Evolutionary conservation across 169 alveolate species (phyloP).

Genomic region (Plasmodium chabaudi): DNA sequence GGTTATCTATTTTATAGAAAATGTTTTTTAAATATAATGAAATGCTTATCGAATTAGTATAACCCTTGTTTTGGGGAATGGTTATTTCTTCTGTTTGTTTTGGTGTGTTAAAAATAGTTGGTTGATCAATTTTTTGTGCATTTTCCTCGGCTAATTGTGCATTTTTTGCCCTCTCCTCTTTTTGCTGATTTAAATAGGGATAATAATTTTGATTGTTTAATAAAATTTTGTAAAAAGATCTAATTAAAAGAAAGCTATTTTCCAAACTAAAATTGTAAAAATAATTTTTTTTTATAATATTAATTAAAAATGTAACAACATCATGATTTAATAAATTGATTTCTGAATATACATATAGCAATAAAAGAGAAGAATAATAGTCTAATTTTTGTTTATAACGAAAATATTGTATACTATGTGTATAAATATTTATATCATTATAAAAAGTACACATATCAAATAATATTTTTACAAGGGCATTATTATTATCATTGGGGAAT

Average conservation of each 20-base stretch:
- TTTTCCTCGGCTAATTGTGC: too few relatives aligned
- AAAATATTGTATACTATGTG: conserved; percentile 48
- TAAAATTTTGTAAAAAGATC: conserved; percentile 64
- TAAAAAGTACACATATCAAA: conserved; percentile 74
- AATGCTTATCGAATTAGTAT: too few relatives aligned
- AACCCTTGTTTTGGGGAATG: too few relatives aligned
- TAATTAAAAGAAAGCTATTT: conserved; percentile 28
- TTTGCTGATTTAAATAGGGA: neutral
- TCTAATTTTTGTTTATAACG: conserved; percentile 18
- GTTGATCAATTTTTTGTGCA: too few relatives aligned
- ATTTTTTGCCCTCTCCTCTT: too few relatives aligned
- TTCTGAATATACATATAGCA: conserved; percentile 63
- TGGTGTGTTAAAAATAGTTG: too few relatives aligned
- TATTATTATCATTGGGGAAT: conserved; percentile 2
- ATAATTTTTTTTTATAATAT: conserved; percentile 47
- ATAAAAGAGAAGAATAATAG: conserved; percentile 44
- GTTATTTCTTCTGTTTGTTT: too few relatives aligned
- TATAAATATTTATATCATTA: conserved; percentile 56
- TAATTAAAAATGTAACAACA: conserved; percentile 29
- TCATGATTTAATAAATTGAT: conserved; percentile 31
- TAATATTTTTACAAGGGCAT: conserved; percentile 39
- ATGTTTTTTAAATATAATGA: neutral
- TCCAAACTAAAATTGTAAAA: conserved; percentile 34
- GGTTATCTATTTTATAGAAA: conserved; percentile 37
- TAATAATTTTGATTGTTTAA: conserved; percentile 67